phyloP scores from a whole-genome alignment of 495 filamentous ascomycete genomes.

The Hyphodiscus hymeniophilus region DNA sequence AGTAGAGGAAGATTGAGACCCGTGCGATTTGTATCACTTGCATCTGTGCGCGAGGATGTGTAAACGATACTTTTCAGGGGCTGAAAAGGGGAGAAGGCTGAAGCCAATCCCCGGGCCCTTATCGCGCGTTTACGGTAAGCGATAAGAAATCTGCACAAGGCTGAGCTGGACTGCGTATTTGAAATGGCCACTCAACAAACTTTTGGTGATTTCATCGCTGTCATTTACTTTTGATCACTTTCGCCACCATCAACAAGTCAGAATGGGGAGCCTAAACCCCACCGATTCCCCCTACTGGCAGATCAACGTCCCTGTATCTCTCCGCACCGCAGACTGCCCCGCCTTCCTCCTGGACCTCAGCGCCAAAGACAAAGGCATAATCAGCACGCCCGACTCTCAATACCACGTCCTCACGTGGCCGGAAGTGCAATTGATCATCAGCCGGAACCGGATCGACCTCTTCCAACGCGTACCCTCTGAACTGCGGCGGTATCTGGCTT shows the following conservation, averaged over 20 bases:
- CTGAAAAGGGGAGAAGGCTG: too few relatives aligned
- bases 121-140: too few relatives aligned
- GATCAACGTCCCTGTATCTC: conserved; percentile 57
- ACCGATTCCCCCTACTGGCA: conserved; percentile 63
- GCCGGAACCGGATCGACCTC: conserved; percentile 56
- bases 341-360: conserved; percentile 51
- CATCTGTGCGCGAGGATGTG: too few relatives aligned
- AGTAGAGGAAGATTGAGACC: too few relatives aligned
- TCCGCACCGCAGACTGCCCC: conserved; percentile 59
- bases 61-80: too few relatives aligned
- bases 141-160: too few relatives aligned
- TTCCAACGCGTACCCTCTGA: conserved; percentile 71
- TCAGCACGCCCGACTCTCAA: conserved; percentile 53
- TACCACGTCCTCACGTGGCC: conserved; percentile 15
- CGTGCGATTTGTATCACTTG: too few relatives aligned
- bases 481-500: conserved; percentile 62
- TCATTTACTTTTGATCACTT: too few relatives aligned
- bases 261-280: conserved; percentile 10
- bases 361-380: conserved; percentile 49
- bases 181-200: too few relatives aligned
- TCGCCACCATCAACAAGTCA: neutral
- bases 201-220: too few relatives aligned
- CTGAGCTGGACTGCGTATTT: too few relatives aligned
- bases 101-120: too few relatives aligned
- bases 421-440: conserved; percentile 49